Evolutionary conservation across 768 basidiomycete species (phyloP), one percentile per base, ranked within the genome.

Genomic region (Suillus tomentosus): DNA sequence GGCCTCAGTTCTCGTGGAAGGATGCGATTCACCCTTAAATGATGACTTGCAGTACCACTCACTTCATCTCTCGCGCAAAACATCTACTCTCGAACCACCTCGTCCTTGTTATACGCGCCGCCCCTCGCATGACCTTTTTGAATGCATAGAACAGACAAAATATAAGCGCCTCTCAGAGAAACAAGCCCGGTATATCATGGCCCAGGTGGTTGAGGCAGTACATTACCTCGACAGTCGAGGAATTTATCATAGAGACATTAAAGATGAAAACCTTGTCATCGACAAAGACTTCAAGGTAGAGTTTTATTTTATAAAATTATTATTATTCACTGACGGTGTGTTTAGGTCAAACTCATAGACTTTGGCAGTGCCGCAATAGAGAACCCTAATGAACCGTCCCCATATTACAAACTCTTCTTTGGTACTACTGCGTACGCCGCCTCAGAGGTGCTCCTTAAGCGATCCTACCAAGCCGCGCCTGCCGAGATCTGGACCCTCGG

Each of bases 401-500:
- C 91, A 0, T 85, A 82, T 62, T 90, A 94, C 77, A 83, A 82
- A 39, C 82, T 88, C 47, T 97, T 96, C 77, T 97, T 91, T 73
- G 96, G 96, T 31, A 96, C 94, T 62, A 92, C 95, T 8, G 96
- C 95, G 51, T 99, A 98, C 72, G 96, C 96, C 4, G 90, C 96
- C 19, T 91, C 96, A 4, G 96, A 99, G 75, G 92, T 98, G 67
- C 87, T 99, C 53, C 86, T 85, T 37, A 94, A 95, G 75, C 87
- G 87, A 72, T 84, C 87, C 13, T 98, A 99, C 73, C 92, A 92
- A 65, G 95, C 96, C 0, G 88, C 95, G 0, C 95, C 96, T 45
- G 95, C 94, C 31, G 96, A 99, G 75, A 87, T 99, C 51, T 99
- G 96, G 96, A 94, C 92, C 9, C 85, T 97, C 27, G 96, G 96